These are phyloP conservation scores for Austroboletus novae-zelandiae DNA, from an alignment of 1,284 basidiomycete genomes.

Conservation along the genomic window DNA sequence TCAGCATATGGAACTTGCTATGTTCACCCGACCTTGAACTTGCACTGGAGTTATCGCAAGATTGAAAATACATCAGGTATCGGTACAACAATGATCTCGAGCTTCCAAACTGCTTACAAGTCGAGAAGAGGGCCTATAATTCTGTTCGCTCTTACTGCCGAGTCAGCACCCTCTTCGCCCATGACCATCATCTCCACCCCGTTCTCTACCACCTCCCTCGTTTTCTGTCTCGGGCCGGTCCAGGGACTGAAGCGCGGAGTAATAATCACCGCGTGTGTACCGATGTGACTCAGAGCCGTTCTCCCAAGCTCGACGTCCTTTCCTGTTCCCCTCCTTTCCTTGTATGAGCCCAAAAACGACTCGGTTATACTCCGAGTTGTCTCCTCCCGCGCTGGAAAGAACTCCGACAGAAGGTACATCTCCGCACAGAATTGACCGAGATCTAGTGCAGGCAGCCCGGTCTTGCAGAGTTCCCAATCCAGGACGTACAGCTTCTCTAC, in stretches of 20 bases:
- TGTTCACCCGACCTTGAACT: no score
- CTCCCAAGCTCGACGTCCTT: slow-evolving; percentile 24
- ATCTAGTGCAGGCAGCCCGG: slow-evolving; percentile 51
- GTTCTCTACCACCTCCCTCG: slow-evolving; percentile 44
- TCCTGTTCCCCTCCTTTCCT: slow-evolving; percentile 17
- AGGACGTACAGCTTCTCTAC: slow-evolving; percentile 46
- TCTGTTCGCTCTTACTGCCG: not conserved
- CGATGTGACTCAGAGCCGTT: slow-evolving; percentile 42
- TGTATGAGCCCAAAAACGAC: slow-evolving; percentile 47
- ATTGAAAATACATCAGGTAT: no score
- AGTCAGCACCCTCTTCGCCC: not conserved
- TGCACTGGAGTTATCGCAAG: no score
- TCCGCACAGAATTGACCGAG: slow-evolving; percentile 62
- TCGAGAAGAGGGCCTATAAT: no score
- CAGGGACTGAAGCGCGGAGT: slow-evolving; percentile 43
- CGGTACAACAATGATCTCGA: no score
- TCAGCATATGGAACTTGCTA: no score
- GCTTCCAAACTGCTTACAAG: no score
- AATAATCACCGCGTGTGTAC: slow-evolving; percentile 47
- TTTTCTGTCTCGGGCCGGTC: slow-evolving; percentile 41
- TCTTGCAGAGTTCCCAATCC: slow-evolving; percentile 57
- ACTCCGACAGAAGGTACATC: slow-evolving; percentile 46
- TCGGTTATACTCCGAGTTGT: slow-evolving; percentile 34
- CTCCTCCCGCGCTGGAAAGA: slow-evolving; percentile 38
- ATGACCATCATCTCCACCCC: slow-evolving; percentile 16